A percentile compares a stretch with the other conserved stretches of the same genome.
Evolutionary conservation across 1,284 basidiomycete species (phyloP).

Genomic region (Cutaneotrichosporon cavernicola): DNA sequence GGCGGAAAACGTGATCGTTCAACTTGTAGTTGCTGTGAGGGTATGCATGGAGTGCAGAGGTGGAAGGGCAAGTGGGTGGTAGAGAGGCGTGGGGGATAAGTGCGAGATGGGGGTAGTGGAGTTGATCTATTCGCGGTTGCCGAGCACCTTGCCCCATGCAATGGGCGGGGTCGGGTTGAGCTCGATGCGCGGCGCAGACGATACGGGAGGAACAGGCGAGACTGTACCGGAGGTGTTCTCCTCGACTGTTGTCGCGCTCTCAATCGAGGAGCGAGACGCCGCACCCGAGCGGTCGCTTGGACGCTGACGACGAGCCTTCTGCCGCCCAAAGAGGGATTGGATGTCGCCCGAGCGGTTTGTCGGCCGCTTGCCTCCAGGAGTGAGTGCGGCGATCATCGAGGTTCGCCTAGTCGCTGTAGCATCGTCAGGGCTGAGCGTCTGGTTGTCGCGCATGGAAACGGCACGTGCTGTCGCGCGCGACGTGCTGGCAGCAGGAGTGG

Average conservation of each 20-base stretch:
- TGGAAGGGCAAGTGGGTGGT: not conserved
- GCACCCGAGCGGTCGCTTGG: slow-evolving; percentile 14
- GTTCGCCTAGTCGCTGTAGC: slow-evolving; percentile 5
- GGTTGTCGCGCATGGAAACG: slow-evolving; percentile 8
- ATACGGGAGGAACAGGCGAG: not conserved
- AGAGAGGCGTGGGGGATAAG: not conserved
- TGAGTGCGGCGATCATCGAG: slow-evolving; percentile 14
- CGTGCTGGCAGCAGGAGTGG: not conserved
- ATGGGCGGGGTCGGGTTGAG: slow-evolving; percentile 30
- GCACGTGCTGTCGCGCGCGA: not conserved
- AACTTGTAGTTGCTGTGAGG: not conserved
- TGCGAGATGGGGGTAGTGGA: not conserved
- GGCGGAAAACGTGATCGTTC: slow-evolving; percentile 2
- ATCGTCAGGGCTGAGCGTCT: slow-evolving; percentile 4
- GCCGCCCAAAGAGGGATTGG: slow-evolving; percentile 16
- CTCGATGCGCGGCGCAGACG: slow-evolving; percentile 30
- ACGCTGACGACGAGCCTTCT: slow-evolving; percentile 15
- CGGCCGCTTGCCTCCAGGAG: slow-evolving; percentile 16
- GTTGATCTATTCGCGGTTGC: not conserved
- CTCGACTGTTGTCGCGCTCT: slow-evolving; percentile 8
- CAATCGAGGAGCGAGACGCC: slow-evolving; percentile 9
- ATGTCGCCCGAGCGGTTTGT: slow-evolving; percentile 14
- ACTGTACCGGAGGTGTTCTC: slow-evolving; percentile 2
- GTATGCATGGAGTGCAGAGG: not conserved
- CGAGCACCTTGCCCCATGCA: slow-evolving; percentile 25